Evolutionary conservation across 2,329 filamentous ascomycete species (phyloP).

Genomic region (Cyclaneusma minus): DNA sequence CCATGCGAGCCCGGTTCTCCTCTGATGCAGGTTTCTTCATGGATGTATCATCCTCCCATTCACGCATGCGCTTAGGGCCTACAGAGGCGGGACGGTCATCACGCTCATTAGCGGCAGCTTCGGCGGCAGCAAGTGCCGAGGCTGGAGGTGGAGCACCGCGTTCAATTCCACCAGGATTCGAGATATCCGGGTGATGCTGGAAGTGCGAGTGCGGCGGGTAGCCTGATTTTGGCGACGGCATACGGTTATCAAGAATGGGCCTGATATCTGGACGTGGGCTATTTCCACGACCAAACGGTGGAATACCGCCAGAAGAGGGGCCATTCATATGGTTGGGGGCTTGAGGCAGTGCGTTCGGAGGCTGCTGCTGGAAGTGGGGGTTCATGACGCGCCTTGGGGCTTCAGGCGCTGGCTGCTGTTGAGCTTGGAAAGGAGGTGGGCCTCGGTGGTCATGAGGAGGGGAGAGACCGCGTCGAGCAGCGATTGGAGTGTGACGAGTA

Average conservation of each 20-base stretch:
- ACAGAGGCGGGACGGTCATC: constrained; percentile 63
- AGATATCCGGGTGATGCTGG: constrained; percentile 51
- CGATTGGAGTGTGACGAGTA: constrained; percentile 38
- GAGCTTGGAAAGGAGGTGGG: constrained; percentile 20
- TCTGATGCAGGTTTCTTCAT: constrained; percentile 81
- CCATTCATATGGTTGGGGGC: constrained; percentile 23
- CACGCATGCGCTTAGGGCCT: constrained; percentile 68
- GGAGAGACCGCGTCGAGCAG: constrained; percentile 37
- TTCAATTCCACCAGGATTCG: constrained; percentile 21
- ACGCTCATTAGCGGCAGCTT: constrained; percentile 47
- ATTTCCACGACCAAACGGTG: constrained; percentile 58
- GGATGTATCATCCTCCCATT: constrained; percentile 70
- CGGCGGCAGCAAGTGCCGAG: constrained; percentile 49
- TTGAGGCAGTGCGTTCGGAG: constrained; percentile 25
- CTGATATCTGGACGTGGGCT: constrained; percentile 77
- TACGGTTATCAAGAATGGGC: constrained; percentile 67
- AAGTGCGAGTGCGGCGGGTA: constrained; percentile 69
- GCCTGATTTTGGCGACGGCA: constrained; percentile 79
- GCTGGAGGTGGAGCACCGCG: constrained; percentile 52
- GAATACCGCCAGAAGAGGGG: constrained; percentile 25
- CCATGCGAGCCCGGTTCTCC: constrained; percentile 71
- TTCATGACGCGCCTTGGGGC: constrained; percentile 39
- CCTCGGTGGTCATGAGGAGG: constrained; percentile 27
- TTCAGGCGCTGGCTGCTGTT: constrained; percentile 22
- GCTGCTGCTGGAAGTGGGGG: constrained; percentile 37